Conservation (phyloP, 495 filamentous ascomycete species). For the Beverwykella pulmonaria region DNA sequence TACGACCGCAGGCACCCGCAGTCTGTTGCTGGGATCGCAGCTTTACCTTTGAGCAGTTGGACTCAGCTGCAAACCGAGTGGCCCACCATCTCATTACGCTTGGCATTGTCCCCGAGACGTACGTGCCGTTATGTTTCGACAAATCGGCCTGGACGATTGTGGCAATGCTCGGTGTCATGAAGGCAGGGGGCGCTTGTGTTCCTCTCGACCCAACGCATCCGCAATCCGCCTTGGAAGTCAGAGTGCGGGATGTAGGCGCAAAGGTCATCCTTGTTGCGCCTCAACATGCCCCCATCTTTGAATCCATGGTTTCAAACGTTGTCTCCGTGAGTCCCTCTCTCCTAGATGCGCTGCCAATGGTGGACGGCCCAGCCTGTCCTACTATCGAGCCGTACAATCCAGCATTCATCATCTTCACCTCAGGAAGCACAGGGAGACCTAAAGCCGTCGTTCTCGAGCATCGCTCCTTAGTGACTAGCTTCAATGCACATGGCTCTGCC, state of each 20-base stretch:
- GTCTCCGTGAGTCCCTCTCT: no score
- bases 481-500: constrained; percentile 47
- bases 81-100: constrained; percentile 43
- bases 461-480: constrained; percentile 13
- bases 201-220: constrained; percentile 25
- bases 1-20: constrained; percentile 19
- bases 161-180: constrained; percentile 46
- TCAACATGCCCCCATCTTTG: constrained; percentile 16
- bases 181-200: constrained; percentile 45
- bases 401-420: constrained; percentile 42
- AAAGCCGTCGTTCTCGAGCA: constrained; percentile 40
- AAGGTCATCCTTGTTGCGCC: constrained; percentile 15
- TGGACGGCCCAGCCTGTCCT: neutral
- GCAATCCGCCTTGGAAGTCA: constrained; percentile 7
- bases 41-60: constrained; percentile 44
- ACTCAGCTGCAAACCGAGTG: constrained; percentile 41
- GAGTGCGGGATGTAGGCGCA: constrained; percentile 13
- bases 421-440: constrained; percentile 35
- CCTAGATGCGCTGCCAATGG: no score
- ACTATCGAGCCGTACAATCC: constrained; percentile 12
- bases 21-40: constrained; percentile 41
- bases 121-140: constrained; percentile 59
- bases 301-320: constrained; percentile 4
- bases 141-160: constrained; percentile 51
- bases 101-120: constrained; percentile 52